Evolutionary conservation across 768 basidiomycete genomes (phyloP), one percentile per base, ranked within the genome.

Genomic region (Panaeolus papilionaceus): DNA sequence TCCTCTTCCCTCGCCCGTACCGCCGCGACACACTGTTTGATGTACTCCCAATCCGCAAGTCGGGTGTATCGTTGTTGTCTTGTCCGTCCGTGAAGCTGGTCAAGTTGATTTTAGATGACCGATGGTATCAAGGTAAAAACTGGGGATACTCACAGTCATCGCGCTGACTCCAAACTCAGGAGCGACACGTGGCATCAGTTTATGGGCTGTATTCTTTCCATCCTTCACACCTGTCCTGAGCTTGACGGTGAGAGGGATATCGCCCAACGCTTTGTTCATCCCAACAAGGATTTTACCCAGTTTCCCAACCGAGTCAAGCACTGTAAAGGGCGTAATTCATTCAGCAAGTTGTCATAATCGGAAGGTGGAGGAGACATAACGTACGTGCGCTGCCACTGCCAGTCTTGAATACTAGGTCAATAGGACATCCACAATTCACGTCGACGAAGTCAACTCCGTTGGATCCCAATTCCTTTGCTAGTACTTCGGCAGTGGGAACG

Each of bases 341-440:
- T 44, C 18, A 11, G n/a, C 8, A 26, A 38, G 68, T 12, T 40
- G 23, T 64, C 39, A 63, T 68, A 49, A 54, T 51, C 23, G 51
- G 69, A 54, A 39, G 44, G 68, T 28, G 10, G 33, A 51, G 28
- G 64, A 63, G 62, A 9, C 51, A 49, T 10, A 54, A 89, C 92
- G 63, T 72, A 96, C 95, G 77, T 33, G 96, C 96, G 66, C 92
- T 93, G 0, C 96, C 96, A 65, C 94, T 95, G 3, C 96, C 96
- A 14, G 87, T 86, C 73, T 92, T 92, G 80, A 96, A 98, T 0
- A 99, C 94, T 49, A 98, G 82, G 78, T 99, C 98, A 71, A 99
- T 99, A 3, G 98, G 98, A 78, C 98, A 99, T 7, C 96, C 96
- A 77, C 94, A 94, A 74, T 99, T 99, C 70, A 99, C 80, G 74